phyloP scores from a whole-genome alignment of 2,329 filamentous ascomycete genomes.

The Aspergillus costaricaensis region DNA sequence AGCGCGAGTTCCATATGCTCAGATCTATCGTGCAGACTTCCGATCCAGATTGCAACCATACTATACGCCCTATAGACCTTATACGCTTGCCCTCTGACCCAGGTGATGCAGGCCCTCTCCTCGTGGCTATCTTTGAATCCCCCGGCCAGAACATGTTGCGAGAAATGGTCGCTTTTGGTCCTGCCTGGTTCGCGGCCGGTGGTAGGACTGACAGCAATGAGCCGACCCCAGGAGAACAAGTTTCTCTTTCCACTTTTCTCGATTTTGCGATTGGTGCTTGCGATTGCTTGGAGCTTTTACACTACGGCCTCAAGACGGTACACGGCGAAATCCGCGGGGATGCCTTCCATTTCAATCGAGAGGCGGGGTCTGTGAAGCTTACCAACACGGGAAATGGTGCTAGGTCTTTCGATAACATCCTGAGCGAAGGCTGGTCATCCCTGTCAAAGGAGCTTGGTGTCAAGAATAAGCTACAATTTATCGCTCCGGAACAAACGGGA shows the following conservation, averaged over 20 bases:
- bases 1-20: conserved; percentile 82
- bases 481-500: conserved; percentile 92
- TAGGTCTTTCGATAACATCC: conserved; percentile 84
- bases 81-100: conserved; percentile 68
- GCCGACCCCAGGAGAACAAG: conserved; percentile 58
- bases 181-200: conserved; percentile 67
- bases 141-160: conserved; percentile 73
- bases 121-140: conserved; percentile 79
- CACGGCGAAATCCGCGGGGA: conserved; percentile 91
- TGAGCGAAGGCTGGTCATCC: conserved; percentile 84
- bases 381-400: conserved; percentile 84
- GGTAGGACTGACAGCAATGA: conserved; percentile 49
- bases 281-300: conserved; percentile 84
- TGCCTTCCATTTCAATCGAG: conserved; percentile 80
- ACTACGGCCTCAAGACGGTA: conserved; percentile 81
- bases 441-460: conserved; percentile 82
- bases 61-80: conserved; percentile 78
- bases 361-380: conserved; percentile 72
- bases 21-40: conserved; percentile 70
- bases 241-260: conserved; percentile 75
- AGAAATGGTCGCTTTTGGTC: conserved; percentile 74
- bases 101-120: conserved; percentile 69
- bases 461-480: conserved; percentile 85
- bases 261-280: conserved; percentile 89
- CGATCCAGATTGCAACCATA: conserved; percentile 73